Evolutionary conservation across 106 monocot genomes (phyloP), one percentile per base, ranked within the genome.

Genomic region (Xerophyta viscosa): DNA sequence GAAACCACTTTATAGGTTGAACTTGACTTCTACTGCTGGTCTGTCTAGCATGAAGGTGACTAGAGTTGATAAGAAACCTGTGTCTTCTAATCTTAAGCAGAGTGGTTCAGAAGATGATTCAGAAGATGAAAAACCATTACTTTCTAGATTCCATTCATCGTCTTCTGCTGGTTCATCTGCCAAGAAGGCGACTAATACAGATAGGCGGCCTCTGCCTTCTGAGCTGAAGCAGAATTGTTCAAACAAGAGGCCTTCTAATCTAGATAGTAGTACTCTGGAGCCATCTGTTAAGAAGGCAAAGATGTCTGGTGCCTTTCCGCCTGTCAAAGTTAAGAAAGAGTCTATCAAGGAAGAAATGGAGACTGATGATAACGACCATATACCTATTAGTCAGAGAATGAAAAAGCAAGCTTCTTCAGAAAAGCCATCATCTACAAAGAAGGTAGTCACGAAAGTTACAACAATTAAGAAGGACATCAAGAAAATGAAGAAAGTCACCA

Each of bases 351-450:
- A 60, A 27, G 71, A 71, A 53, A 15, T 28, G 27, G 66, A 69
- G 29, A 29, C 31, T 31, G 81, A 85, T 66, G 69, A 71, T 62
- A 44, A 61, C 44, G 82, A 79, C 22, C 63, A 74, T 36, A 63
- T 75, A 66, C 84, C 84, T 21, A 73, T 82, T 63, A 21, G 64
- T 27, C 78, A 96, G 62, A 81, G 80, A 76, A 56, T 75, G 3
- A 80, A 70, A 73, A 85, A 54, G 11, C 28, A 64, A 23, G 70
- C 37, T 47, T 70, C 78, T 44, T 69, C 78, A 7, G 52, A 58
- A 24, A 77, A 57, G 27, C 52, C 57, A 65, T 24, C 71, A 41
- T 66, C 79, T 17, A 21, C 48, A 15, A 87, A 80, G 62, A 77
- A 71, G 24, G 60, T 61, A 24, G 24, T 58, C 19, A 88, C 81